phyloP scores from a whole-genome alignment of 345 rosid genomes.

The Conringia planisiliqua region DNA sequence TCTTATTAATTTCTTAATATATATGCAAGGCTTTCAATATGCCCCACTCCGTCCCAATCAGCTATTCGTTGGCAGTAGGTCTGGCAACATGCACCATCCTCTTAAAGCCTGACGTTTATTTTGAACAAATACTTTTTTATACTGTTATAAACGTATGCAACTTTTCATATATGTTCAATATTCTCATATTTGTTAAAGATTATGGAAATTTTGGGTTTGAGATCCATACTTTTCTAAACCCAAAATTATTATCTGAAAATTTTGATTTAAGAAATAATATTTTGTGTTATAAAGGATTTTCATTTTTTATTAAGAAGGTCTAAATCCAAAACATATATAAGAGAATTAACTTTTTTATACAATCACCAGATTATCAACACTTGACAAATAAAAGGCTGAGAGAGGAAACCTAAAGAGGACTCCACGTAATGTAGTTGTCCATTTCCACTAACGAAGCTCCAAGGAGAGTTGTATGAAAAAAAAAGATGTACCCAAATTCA shows the following conservation, averaged over 20 bases:
- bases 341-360: no score
- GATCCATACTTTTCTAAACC: no score
- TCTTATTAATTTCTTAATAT: not conserved
- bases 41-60: not conserved
- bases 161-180: not conserved
- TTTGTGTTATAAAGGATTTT: no score
- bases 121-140: not conserved
- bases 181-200: not conserved
- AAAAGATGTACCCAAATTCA: not conserved
- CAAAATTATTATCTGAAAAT: no score
- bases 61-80: not conserved
- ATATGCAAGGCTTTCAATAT: not conserved
- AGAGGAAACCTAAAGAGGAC: not conserved
- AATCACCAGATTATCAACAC: not conserved
- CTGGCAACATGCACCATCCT: conserved; percentile 4
- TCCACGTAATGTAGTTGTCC: not conserved
- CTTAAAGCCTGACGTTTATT: conserved; percentile 5
- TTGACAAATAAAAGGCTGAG: conserved; percentile 1
- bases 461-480: not conserved
- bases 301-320: no score
- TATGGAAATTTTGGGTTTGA: no score
- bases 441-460: not conserved
- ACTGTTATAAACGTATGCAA: not conserved
- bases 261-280: no score
- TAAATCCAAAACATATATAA: no score